phyloP scores from a whole-genome alignment of 2,329 filamentous ascomycete genomes.

The Beauveria sp. region DNA sequence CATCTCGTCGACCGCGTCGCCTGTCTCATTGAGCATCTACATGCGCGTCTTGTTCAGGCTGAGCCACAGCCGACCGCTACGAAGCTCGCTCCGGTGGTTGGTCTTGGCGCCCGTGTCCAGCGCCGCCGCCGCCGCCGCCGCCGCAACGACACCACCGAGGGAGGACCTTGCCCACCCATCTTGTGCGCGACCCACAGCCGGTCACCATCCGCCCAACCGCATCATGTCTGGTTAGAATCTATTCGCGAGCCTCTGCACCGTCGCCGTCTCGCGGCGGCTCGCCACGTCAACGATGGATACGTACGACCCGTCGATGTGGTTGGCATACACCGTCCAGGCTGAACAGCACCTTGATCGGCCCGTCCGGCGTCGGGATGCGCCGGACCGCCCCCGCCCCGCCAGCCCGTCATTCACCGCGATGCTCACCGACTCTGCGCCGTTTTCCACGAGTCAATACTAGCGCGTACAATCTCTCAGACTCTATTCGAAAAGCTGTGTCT shows the following conservation, averaged over 20 bases:
- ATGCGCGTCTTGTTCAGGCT: conserved; percentile 12
- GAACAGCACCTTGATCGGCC: conserved; percentile 15
- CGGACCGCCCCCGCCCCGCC: conserved; percentile 8
- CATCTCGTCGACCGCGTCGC: conserved; percentile 13
- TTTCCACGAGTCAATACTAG: not conserved
- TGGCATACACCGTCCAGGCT: conserved; percentile 14
- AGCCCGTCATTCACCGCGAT: conserved; percentile 13
- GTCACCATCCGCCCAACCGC: conserved; percentile 12
- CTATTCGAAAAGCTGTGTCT: too few relatives aligned
- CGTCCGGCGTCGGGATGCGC: conserved; percentile 10
- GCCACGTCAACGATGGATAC: conserved; percentile 13
- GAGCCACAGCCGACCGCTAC: conserved; percentile 13
- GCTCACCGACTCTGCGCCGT: conserved; percentile 13
- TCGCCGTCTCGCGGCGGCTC: conserved; percentile 1
- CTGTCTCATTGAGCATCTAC: conserved; percentile 9
- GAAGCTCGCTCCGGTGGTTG: conserved; percentile 11
- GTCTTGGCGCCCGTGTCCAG: conserved; percentile 13
- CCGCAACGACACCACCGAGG: conserved; percentile 7
- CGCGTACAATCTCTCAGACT: too few relatives aligned
- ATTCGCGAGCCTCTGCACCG: conserved; percentile 10
- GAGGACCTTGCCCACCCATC: conserved; percentile 12
- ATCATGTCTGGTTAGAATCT: conserved; percentile 14
- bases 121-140: not conserved
- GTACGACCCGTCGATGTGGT: conserved; percentile 13
- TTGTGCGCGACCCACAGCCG: conserved; percentile 13